Evolutionary conservation across 1,284 basidiomycete species (phyloP).

Genomic region (Grifola frondosa): DNA sequence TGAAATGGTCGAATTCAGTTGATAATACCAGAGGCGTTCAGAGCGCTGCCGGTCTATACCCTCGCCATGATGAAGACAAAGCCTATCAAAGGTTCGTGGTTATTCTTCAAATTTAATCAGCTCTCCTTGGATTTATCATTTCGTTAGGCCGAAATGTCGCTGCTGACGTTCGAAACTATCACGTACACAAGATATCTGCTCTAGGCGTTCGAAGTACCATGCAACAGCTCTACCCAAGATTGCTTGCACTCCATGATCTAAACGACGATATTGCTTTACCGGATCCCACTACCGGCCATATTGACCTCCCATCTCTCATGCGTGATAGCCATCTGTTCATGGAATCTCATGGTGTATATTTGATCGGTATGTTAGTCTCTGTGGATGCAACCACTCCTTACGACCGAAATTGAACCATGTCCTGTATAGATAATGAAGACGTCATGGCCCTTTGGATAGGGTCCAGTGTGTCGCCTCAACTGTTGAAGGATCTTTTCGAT

Average conservation of each 20-base stretch:
- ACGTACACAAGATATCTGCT: slow-evolving; percentile 75
- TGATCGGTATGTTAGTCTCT: slow-evolving; percentile 64
- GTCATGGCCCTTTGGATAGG: slow-evolving; percentile 92
- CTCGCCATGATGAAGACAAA: slow-evolving; percentile 90
- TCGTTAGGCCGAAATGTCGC: slow-evolving; percentile 77
- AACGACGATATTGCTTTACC: slow-evolving; percentile 73
- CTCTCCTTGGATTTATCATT: slow-evolving; percentile 3
- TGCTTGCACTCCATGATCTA: slow-evolving; percentile 89
- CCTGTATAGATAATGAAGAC: slow-evolving; percentile 85
- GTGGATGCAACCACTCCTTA: background rate
- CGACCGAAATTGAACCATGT: background rate
- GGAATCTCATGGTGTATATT: slow-evolving; percentile 88
- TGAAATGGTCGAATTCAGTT: slow-evolving; percentile 51
- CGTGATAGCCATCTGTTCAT: slow-evolving; percentile 85
- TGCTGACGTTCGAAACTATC: slow-evolving; percentile 90
- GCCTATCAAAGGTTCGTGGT: slow-evolving; percentile 76
- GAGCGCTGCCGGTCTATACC: slow-evolving; percentile 83
- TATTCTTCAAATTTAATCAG: background rate
- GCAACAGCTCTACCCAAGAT: slow-evolving; percentile 85
- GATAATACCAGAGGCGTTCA: slow-evolving; percentile 94
- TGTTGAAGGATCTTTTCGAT: slow-evolving; percentile 86
- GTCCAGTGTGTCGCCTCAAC: slow-evolving; percentile 73
- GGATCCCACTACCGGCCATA: slow-evolving; percentile 53
- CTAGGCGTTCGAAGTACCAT: slow-evolving; percentile 72
- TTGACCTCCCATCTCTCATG: slow-evolving; percentile 80